phyloP scores from a whole-genome alignment of 2,329 filamentous ascomycete species.

The Xylaria sp. region DNA sequence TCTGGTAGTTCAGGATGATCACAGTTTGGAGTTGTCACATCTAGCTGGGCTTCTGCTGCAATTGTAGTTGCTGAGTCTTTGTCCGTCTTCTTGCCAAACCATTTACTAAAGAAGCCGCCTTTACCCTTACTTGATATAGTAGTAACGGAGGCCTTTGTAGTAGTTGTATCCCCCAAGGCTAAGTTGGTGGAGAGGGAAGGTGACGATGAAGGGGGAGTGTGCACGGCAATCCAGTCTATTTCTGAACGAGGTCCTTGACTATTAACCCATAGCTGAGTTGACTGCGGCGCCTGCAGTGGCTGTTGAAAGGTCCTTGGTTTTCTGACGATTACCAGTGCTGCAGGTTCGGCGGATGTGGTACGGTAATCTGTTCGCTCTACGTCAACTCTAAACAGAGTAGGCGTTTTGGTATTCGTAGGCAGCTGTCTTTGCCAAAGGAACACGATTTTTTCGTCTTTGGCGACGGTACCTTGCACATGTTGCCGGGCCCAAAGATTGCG shows the following conservation, averaged over 20 bases:
- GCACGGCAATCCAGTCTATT: slow-evolving; percentile 47
- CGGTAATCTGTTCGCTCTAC: slow-evolving; percentile 47
- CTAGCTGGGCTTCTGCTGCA: slow-evolving; percentile 23
- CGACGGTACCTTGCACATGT: background rate
- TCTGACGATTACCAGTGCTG: slow-evolving; percentile 50
- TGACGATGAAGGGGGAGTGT: slow-evolving; percentile 41
- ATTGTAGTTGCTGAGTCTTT: slow-evolving; percentile 30
- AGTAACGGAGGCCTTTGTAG: slow-evolving; percentile 38
- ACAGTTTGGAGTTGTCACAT: slow-evolving; percentile 13
- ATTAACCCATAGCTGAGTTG: slow-evolving; percentile 41
- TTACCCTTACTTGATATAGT: slow-evolving; percentile 34
- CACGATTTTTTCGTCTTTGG: background rate
- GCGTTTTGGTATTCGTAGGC: background rate
- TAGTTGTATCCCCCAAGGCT: slow-evolving; percentile 38
- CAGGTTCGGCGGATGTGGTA: slow-evolving; percentile 49
- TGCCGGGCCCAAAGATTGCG: slow-evolving; percentile 38
- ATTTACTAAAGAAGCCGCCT: slow-evolving; percentile 40
- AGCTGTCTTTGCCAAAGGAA: slow-evolving; percentile 18
- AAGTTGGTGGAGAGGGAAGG: slow-evolving; percentile 37
- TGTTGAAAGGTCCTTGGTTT: slow-evolving; percentile 48
- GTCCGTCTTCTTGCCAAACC: slow-evolving; percentile 42
- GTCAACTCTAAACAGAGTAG: slow-evolving; percentile 48
- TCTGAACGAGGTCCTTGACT: slow-evolving; percentile 33
- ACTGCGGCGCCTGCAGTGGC: slow-evolving; percentile 42
- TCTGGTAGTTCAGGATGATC: slow-evolving; percentile 41